phyloP scores from a whole-genome alignment of 768 basidiomycete genomes.

The Kwoniella sp. region DNA sequence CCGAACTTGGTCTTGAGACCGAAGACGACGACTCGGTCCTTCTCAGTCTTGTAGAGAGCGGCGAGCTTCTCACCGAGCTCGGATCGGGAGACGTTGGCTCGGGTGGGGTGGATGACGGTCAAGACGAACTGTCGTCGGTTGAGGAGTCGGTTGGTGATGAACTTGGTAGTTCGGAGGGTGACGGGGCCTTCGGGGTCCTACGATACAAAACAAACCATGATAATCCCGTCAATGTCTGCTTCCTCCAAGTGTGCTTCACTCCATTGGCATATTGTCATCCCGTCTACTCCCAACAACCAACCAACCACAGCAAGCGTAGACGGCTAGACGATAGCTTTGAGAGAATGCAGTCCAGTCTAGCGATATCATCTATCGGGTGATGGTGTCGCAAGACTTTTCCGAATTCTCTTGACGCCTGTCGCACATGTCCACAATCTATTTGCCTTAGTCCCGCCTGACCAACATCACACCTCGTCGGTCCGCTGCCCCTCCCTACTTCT shows the following conservation, averaged over 20 bases:
- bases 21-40: slow-evolving; percentile 86
- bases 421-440: not conserved
- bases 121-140: slow-evolving; percentile 94
- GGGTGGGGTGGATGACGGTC: slow-evolving; percentile 73
- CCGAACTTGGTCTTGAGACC: slow-evolving; percentile 93
- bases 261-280: not conserved
- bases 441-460: no score
- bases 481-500: not conserved
- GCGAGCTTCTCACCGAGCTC: slow-evolving; percentile 94
- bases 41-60: slow-evolving; percentile 86
- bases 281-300: not conserved
- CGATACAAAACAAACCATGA: slow-evolving; percentile 7
- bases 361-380: no score
- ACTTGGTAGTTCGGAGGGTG: slow-evolving; percentile 97
- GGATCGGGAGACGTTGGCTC: slow-evolving; percentile 86
- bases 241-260: not conserved
- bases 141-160: slow-evolving; percentile 97
- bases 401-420: not conserved
- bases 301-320: no score
- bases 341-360: no score
- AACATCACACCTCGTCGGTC: not conserved
- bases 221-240: not conserved
- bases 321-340: no score
- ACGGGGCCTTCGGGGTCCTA: slow-evolving; percentile 66
- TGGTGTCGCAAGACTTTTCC: no score